Evolutionary conservation across 1,284 basidiomycete species (phyloP), one percentile per base, ranked within the genome.

Genomic region (Heliocybe sulcata): DNA sequence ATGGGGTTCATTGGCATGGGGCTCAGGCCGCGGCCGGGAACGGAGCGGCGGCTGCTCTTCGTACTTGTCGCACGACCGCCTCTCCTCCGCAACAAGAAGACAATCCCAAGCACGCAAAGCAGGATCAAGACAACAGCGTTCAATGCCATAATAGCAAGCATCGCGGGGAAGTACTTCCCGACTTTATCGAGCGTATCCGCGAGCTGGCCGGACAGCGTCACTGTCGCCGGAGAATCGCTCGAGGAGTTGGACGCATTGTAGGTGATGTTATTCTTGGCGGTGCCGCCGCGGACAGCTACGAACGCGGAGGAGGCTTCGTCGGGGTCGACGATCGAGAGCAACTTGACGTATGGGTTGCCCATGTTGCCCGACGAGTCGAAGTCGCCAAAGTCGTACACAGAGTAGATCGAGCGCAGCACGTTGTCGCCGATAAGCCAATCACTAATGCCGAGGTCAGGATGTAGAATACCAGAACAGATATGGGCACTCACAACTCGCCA

Each of bases 311-410:
- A 89, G 20, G 86, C 89, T 55, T 80, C 66, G 62, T 82, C 72
- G 23, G 89, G 82, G 63, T 90, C 75, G 56, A 85, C 70, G 54
- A 90, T 74, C 20, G 87, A 71, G 56, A 90, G 75, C 35, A 92
- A 69, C 67, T 86, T 82, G 70, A 92, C 77, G 66, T 86, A 90
- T 1, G 89, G 90, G 63, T 83, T 69, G 47, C 85, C 87, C 81
- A 84, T 83, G 20, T 76, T 69, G 35, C 79, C 79, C 3, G 75
- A 71, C 11, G 74, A 67, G 63, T 84, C 79, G 62, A 83, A 90
- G 69, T 92, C 87, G 22, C 92, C 92, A 65, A 90, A 92, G 68
- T 94, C 87, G 67, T 93, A 94, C 54, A 94, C 73, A 14, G 90
- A 82, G 71, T 94, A 94, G 42, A 90, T 72, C 8, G 90, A 90